These are phyloP conservation scores for Pulveroboletus sp. DNA, from an alignment of 768 basidiomycete species.

Conservation along the genomic window DNA sequence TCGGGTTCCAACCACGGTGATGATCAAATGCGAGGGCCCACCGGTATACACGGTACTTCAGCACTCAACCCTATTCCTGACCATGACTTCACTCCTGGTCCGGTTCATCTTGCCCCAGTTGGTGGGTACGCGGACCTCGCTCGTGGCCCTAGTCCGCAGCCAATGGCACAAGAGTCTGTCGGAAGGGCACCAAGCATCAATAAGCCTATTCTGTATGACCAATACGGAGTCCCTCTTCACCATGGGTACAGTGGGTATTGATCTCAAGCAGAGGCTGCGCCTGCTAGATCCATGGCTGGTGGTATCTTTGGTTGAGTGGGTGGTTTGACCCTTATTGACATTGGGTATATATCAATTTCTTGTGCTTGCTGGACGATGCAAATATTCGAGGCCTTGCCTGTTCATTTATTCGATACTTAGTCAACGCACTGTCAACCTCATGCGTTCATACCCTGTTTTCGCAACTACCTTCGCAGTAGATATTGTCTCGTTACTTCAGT, in stretches of 20 bases:
- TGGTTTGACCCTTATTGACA: background rate
- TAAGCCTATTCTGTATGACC: conserved; percentile 46
- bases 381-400: conserved; percentile 1
- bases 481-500: conserved; percentile 10
- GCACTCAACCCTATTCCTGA: conserved; percentile 50
- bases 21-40: conserved; percentile 32
- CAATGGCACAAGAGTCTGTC: conserved; percentile 42
- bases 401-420: background rate
- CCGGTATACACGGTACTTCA: conserved; percentile 22
- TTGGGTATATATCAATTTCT: conserved; percentile 5
- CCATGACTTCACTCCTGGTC: conserved; percentile 72
- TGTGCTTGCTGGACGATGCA: conserved; percentile 33
- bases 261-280: background rate
- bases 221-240: conserved; percentile 55
- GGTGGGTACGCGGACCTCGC: conserved; percentile 82
- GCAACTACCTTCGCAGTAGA: background rate
- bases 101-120: conserved; percentile 53
- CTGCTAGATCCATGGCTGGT: background rate
- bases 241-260: conserved; percentile 35
- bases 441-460: conserved; percentile 24
- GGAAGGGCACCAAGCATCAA: conserved; percentile 40
- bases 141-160: conserved; percentile 68
- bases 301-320: background rate
- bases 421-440: conserved; percentile 1
- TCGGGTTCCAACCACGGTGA: conserved; percentile 40